Evolutionary conservation across 495 filamentous ascomycete genomes (phyloP), one percentile per base, ranked within the genome.

Genomic region (Glonium stellatum): DNA sequence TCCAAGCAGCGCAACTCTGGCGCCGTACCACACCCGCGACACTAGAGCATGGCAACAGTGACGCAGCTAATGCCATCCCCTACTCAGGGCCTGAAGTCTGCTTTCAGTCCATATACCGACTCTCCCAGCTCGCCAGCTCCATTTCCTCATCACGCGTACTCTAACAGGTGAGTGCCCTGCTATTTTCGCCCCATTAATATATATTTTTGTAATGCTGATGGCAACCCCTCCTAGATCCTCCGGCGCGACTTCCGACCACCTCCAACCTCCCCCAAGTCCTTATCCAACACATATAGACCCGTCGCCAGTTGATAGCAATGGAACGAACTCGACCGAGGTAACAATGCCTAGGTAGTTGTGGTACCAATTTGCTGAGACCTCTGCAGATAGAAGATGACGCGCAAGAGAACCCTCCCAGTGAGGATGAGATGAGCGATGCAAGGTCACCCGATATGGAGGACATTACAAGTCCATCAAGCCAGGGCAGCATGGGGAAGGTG

Each of bases 251-350:
- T 55, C 58, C 9, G 61, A 64, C 61, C 62, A 64, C 41, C 65
- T 67, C 31, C 47, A 36, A 5, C 64, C 65, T 12, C 65, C 65
- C 15, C 57, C 63, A 15, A 73, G 70, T 48, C 73, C 73, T 15
- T 76, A 76, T 54, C 73, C 72, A 10, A 57, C 70, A 44, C 67
- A 67, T 22, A 80, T 85, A 59, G 86, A 87, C 51, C 87, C 87
- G 21, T 90, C 87, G 27, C 87, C 87, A 37, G 86, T 88, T 18
- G 88, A 87, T 42, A 89, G 86, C 25, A 87, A 85, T 66, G 86
- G 85, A 48, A 88, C 87, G 21, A 63, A 39, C 52, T 57, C 51
- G 4, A 66, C 67, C 34, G 63, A 69, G 57, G 60, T 60, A 83
- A 85, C 59, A 80, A 74, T 21, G 87, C 83, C 18, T 83, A 36